These are phyloP conservation scores for Saccharomyces hybrid DNA, from an alignment of 1,139 yeast species.

Conservation along the genomic window DNA sequence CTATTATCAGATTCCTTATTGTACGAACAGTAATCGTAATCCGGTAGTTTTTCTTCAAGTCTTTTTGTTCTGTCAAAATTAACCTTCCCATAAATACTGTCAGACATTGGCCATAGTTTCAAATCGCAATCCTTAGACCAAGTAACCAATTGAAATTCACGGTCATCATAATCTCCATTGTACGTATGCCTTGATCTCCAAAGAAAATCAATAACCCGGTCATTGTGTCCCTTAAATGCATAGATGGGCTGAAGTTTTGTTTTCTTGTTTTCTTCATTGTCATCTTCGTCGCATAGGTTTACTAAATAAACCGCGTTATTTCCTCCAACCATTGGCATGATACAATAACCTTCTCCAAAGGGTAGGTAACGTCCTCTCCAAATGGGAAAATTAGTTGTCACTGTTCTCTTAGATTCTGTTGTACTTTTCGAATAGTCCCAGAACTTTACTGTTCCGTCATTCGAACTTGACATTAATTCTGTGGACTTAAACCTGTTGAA, in stretches of 20 bases:
- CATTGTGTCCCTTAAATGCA: slow-evolving; percentile 72
- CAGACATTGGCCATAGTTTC: slow-evolving; percentile 71
- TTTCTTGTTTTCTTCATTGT: slow-evolving; percentile 20
- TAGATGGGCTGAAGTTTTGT: slow-evolving; percentile 49
- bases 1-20: slow-evolving; percentile 42
- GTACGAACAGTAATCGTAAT: slow-evolving; percentile 43
- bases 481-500: slow-evolving; percentile 56
- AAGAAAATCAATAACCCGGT: slow-evolving; percentile 76
- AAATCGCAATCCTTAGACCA: slow-evolving; percentile 90
- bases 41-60: slow-evolving; percentile 35
- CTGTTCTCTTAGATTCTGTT: slow-evolving; percentile 47
- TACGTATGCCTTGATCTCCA: slow-evolving; percentile 62
- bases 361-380: slow-evolving; percentile 85
- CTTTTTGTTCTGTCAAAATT: slow-evolving; percentile 43
- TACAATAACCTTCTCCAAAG: slow-evolving; percentile 83
- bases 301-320: slow-evolving; percentile 63
- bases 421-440: slow-evolving; percentile 57
- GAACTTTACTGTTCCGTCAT: slow-evolving; percentile 76
- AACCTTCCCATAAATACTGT: slow-evolving; percentile 50
- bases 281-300: slow-evolving; percentile 37
- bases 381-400: slow-evolving; percentile 73
- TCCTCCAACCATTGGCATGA: slow-evolving; percentile 89
- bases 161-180: slow-evolving; percentile 48
- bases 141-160: slow-evolving; percentile 82
- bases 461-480: slow-evolving; percentile 70